phyloP scores from a whole-genome alignment of 2,329 filamentous ascomycete genomes.

The Rhinocladiella similis region DNA sequence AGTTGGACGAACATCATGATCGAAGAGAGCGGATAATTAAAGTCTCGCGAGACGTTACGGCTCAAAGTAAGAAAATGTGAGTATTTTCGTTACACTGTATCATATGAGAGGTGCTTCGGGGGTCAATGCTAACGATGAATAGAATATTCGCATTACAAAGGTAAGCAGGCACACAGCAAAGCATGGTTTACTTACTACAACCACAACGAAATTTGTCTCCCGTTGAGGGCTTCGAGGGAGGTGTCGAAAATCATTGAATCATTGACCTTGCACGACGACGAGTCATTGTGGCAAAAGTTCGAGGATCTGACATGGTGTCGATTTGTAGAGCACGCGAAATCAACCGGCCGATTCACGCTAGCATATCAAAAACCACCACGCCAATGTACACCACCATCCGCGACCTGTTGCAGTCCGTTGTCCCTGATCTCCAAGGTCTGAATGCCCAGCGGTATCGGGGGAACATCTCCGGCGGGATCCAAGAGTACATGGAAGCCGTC shows the following conservation, averaged over 20 bases:
- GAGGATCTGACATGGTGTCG: background rate
- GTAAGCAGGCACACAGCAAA: conserved; percentile 44
- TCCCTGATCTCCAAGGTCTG: conserved; percentile 71
- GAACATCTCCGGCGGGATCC: conserved; percentile 76
- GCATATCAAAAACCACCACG: conserved; percentile 69
- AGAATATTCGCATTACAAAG: conserved; percentile 85
- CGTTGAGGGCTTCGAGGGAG: background rate
- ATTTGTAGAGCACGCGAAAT: conserved; percentile 42
- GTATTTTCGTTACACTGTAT: too few species aligned
- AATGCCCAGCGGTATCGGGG: conserved; percentile 81
- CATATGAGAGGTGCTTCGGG: too few species aligned
- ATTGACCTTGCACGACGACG: too few species aligned
- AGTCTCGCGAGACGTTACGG: conserved; percentile 87
- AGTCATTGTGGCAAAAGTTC: background rate
- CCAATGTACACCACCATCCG: conserved; percentile 70
- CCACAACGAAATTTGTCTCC: too few species aligned
- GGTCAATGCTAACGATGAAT: background rate
- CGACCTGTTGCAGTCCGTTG: conserved; percentile 66
- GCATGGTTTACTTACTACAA: too few species aligned
- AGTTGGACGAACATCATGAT: conserved; percentile 93
- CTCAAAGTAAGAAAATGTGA: conserved; percentile 95
- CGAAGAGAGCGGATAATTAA: conserved; percentile 88
- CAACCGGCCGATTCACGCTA: conserved; percentile 57
- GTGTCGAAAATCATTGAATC: too few species aligned
- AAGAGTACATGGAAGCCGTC: conserved; percentile 92